Evolutionary conservation across 2,329 filamentous ascomycete species (phyloP), one percentile per base, ranked within the genome.

Genomic region (Scedosporium aurantiacum): DNA sequence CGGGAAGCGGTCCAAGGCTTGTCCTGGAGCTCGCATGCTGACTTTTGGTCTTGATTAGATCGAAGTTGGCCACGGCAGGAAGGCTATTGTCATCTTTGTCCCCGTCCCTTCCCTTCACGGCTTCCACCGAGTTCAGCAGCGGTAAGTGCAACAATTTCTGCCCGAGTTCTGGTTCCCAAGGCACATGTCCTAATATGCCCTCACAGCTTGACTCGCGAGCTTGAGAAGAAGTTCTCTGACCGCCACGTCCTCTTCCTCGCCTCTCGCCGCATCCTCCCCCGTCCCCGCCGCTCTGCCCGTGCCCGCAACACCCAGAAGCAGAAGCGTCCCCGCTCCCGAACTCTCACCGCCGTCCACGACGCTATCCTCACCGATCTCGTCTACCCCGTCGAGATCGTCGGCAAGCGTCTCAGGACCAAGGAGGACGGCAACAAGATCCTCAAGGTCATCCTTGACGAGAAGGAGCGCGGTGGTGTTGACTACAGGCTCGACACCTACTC

Each of bases 211-310:
- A 99, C 94, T 80, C 94, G 94, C 82, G 94, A 99, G 86, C 92
- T 99, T 76, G 94, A 99, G 89, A 99, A 99, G 91, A 99, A 99
- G 85, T 99, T 99, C 91, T 97, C 94, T 68, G 94, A 99, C 86
- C 94, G 94, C 81, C 94, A 99, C 81, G 94, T 99, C 79, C 85
- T 99, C 79, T 91, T 99, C 87, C 89, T 99, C 73, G 94, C 94
- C 72, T 95, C 93, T 75, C 94, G 94, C 86, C 94, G 94, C 80
- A 99, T 99, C 75, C 86, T 99, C 66, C 93, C 94, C 78, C 91
- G 92, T 79, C 94, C 94, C 79, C 97, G 97, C 90, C 92, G 93
- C 78, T 96, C 91, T 78, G 91, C 88, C 84, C 92, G 91, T 83
- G 91, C 89, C 70, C 93, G 94, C 85, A 92, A 92, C 82, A 90